Base-by-base conservation (phyloP, 2,329 filamentous ascomycete genomes). In the Paraconiothyrium brasiliense region DNA sequence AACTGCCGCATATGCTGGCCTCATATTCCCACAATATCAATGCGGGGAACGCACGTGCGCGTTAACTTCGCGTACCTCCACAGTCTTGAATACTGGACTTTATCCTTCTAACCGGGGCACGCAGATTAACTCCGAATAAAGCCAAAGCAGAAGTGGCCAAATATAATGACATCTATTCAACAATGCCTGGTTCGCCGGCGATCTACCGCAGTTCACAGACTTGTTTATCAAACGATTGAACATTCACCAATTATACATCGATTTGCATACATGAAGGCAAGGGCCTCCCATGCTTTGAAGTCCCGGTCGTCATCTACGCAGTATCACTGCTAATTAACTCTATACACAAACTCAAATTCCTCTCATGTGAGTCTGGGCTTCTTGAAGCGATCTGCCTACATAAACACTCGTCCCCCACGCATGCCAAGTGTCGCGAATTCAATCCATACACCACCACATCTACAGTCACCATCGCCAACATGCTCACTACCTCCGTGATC, bases 401-500 rank as follows among this genome's bases (percentile, higher is more conserved):
- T 67, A 65, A 65, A 65, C 55, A 22, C 54, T 35, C 30, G 2
- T 22, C 10, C 47, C 49, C 47, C 51, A 34, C 44, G 11, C 49
- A 16, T 46, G 41, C 27, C 35, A 22, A 46, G 22, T 24, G 50
- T 58, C 46, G n/a, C 58, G 22, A 58, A 52, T 20, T 20, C 48
- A 14, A 35, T 5, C 30, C 10, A 22, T 49, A 11, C 35, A 43
- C 27, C 41, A 52, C 57, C 37, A 41, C 34, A 34, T 27, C 35
- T 44, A 16, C 47, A 59, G 54, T 10, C 14, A 41, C 35, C 37
- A 57, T 16, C n/a, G 48, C 39, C 46, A 67, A 54, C n/a, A 76
- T 75, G 72, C 51, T 73, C 14, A 52, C 59, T 7, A 61, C 49
- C 5, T 55, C 64, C 4, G 22, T 75, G 27, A 13, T 74, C 47